A percentile compares a stretch with the other conserved stretches of the same genome.
Evolutionary conservation across 1,139 yeast species (phyloP).

Genomic region (Meyerozyma elateridarum): DNA sequence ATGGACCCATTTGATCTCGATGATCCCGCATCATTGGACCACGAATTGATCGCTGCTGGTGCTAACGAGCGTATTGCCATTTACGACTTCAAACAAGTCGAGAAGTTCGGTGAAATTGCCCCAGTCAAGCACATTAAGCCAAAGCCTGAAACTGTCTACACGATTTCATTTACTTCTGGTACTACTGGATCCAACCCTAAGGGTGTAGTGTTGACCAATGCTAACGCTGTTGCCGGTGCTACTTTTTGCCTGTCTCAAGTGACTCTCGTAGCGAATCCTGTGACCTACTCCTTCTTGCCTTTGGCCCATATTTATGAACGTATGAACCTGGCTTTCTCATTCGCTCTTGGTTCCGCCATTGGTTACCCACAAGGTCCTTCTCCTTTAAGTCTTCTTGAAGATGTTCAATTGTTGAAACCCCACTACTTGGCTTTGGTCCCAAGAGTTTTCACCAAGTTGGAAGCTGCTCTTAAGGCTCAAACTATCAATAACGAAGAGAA

Average conservation of each 20-base stretch:
- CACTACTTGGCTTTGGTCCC: constrained; percentile 19
- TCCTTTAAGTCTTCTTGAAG: constrained; percentile 36
- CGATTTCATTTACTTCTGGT: constrained; percentile 33
- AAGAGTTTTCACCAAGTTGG: constrained; percentile 20
- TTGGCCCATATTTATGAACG: constrained; percentile 67
- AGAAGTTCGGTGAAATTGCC: constrained; percentile 19
- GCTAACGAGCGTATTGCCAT: constrained; percentile 21
- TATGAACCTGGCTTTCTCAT: constrained; percentile 21
- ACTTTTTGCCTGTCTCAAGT: constrained; percentile 16
- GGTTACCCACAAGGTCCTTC: constrained; percentile 46
- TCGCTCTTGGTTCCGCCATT: constrained; percentile 27
- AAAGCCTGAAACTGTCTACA: constrained; percentile 19
- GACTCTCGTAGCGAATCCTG: constrained; percentile 5
- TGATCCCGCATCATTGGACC: constrained; percentile 12
- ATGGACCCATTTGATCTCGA: constrained; percentile 42
- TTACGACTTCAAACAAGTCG: constrained; percentile 30
- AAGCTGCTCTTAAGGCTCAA: constrained; percentile 20
- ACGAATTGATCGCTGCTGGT: constrained; percentile 17
- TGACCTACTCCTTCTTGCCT: constrained; percentile 40
- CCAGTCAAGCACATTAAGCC: constrained; percentile 18
- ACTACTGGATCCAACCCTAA: constrained; percentile 37
- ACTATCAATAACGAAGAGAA: constrained; percentile 21
- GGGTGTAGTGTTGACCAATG: constrained; percentile 33
- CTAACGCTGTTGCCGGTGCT: constrained; percentile 25
- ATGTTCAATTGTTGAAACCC: constrained; percentile 32